These are phyloP conservation scores for Parmelia sp. DNA, from an alignment of 495 filamentous ascomycete genomes.

Conservation along the genomic window DNA sequence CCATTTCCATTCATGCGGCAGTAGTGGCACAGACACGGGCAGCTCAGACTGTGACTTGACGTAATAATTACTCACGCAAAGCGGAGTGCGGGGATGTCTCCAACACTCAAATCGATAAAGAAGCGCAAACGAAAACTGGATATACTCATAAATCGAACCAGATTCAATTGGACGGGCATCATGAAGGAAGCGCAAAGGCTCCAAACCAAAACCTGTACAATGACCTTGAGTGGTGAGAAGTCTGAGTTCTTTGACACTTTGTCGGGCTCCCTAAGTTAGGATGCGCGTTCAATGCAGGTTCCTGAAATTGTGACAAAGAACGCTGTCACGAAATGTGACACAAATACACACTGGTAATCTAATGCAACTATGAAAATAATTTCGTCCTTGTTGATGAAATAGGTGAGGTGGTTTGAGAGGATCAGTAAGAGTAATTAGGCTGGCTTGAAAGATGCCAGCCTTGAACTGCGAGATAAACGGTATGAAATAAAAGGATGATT, in stretches of 20 bases:
- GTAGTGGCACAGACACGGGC: background rate
- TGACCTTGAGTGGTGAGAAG: background rate
- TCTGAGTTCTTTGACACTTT: background rate
- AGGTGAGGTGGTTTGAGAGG: background rate
- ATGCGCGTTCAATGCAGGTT: background rate
- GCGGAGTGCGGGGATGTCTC: background rate
- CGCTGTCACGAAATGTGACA: background rate
- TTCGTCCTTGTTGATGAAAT: background rate
- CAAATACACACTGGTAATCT: background rate
- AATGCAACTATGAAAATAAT: background rate
- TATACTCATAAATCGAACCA: background rate
- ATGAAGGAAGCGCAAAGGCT: background rate
- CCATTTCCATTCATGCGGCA: background rate
- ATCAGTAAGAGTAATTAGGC: background rate
- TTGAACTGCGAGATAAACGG: background rate
- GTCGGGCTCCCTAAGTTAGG: background rate
- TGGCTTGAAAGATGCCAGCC: background rate
- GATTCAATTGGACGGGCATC: background rate
- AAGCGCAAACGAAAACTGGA: background rate
- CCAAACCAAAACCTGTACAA: background rate
- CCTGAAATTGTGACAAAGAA: no score
- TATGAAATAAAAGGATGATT: background rate
- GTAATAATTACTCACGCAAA: conserved; percentile 1
- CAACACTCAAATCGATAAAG: background rate
- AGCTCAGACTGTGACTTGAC: conserved; percentile 7